Evolutionary conservation across 2,329 filamentous ascomycete genomes (phyloP).

Genomic region (Diaporthe destruens): DNA sequence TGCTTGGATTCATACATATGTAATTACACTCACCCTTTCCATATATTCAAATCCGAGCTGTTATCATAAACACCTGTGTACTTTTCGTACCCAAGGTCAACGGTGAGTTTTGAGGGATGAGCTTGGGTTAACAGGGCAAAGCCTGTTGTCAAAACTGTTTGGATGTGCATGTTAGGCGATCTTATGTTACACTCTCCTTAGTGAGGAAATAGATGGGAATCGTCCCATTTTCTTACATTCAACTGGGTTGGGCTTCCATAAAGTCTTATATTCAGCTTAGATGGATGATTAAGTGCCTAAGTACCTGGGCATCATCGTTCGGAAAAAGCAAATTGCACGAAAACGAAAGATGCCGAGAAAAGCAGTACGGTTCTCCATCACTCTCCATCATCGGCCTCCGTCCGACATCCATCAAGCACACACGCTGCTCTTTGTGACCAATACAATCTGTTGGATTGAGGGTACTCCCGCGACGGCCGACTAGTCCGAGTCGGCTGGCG

Average conservation of each 20-base stretch:
- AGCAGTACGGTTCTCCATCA: not conserved
- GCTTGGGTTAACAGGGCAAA: constrained; percentile 1
- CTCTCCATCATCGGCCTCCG: not conserved
- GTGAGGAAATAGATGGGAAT: not conserved
- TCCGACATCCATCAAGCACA: not conserved
- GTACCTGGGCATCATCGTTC: too few species aligned
- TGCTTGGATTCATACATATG: too few species aligned
- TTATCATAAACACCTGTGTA: constrained; percentile 7
- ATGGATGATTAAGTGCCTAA: too few species aligned
- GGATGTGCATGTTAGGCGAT: not conserved
- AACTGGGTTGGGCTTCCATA: not conserved
- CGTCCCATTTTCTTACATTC: not conserved
- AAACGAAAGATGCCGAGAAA: not conserved
- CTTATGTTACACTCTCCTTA: not conserved
- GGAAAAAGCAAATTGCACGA: not conserved
- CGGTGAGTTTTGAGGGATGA: not conserved
- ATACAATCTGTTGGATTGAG: not conserved
- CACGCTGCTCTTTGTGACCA: not conserved
- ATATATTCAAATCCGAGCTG: constrained; percentile 4
- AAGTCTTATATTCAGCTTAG: too few species aligned
- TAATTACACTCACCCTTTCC: not conserved
- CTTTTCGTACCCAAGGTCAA: constrained; percentile 14
- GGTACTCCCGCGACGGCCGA: not conserved
- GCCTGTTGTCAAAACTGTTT: not conserved
- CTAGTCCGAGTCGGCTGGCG: not conserved